A percentile compares a stretch with the other conserved stretches of the same genome.
phyloP scores from a whole-genome alignment of 2,329 filamentous ascomycete genomes.

The Cladosporium velox region DNA sequence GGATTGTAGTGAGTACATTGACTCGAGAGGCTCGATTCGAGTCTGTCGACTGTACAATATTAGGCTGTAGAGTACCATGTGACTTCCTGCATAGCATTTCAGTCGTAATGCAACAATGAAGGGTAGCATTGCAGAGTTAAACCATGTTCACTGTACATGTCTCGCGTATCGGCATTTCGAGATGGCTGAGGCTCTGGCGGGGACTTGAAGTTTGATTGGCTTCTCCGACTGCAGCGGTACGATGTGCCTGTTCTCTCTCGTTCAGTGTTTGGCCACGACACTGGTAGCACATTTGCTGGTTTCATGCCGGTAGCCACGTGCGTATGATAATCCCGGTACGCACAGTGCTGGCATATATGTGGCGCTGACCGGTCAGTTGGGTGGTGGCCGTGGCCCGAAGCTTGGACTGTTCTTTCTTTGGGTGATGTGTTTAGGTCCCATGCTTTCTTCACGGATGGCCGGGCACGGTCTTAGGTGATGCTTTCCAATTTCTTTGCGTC shows the following conservation, averaged over 20 bases:
- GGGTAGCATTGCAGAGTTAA: not conserved
- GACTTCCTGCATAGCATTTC: not conserved
- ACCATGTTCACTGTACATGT: not conserved
- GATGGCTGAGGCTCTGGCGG: not conserved
- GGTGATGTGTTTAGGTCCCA: conserved; percentile 18
- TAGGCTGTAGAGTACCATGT: not conserved
- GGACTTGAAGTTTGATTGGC: conserved; percentile 11
- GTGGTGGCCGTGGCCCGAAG: conserved; percentile 13
- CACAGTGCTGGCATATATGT: conserved; percentile 1
- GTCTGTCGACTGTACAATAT: not conserved
- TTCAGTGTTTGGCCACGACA: not conserved
- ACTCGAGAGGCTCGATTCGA: not conserved
- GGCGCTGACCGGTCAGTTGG: conserved; percentile 18
- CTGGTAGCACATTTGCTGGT: conserved; percentile 7
- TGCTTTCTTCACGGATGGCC: conserved; percentile 18
- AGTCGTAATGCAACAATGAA: not conserved
- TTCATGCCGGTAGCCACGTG: conserved; percentile 11
- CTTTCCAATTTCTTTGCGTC: conserved; percentile 13
- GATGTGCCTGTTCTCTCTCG: conserved; percentile 1
- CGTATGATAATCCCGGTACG: conserved; percentile 3
- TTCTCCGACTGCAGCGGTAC: conserved; percentile 7
- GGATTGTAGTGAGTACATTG: not conserved
- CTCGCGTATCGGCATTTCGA: not conserved
- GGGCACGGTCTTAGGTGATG: conserved; percentile 11
- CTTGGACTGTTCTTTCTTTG: conserved; percentile 8